Base-by-base conservation (phyloP, 1,139 yeast species). In the Lodderomyces beijingensis region DNA sequence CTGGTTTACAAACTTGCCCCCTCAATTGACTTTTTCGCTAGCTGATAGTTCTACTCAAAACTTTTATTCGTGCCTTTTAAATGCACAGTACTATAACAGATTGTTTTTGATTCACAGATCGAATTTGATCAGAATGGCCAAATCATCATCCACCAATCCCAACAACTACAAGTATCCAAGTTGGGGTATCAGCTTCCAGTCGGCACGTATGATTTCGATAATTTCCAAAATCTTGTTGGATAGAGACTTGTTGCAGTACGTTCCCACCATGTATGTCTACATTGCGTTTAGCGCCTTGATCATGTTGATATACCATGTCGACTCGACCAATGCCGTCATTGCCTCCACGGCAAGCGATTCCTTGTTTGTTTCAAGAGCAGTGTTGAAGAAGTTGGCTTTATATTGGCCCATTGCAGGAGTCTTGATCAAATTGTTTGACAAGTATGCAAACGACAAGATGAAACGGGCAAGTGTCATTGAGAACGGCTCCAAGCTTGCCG, bases 141-240 rank as follows among this genome's bases (percentile, higher is more conserved):
- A 62, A 32, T 60, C 68, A 12, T 59, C 59, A 18, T 60, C 70
- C 4, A 60, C 68, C 5, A 62, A 65, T 40, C 58, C 73, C 14
- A 60, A 65, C 50, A 71, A 69, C 46, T 76, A 70, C 49, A 74
- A 70, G 36, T 81, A 79, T 52, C 88, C 91, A 1, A 77, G 87
- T 5, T 79, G 91, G 84, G 88, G 91, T 10, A 83, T 85, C 41
- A 82, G 89, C 2, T 84, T 84, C 62, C 89, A 83, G 53, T 87
- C 94, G 0, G 87, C 93, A 1, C 77, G 86, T 49, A 81, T 82
- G 82, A 79, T 84, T 41, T 75, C 84, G 5, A 67, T 78, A 39
- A 79, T 84, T 34, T 63, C 77, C 29, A 81, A 80, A 38, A 77
- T 75, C 38, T 48, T 84, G 41, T 55, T 72, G 23, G 74, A 72